Base-by-base conservation (phyloP, 1,284 basidiomycete genomes). In the Austropuccinia psidii region DNA sequence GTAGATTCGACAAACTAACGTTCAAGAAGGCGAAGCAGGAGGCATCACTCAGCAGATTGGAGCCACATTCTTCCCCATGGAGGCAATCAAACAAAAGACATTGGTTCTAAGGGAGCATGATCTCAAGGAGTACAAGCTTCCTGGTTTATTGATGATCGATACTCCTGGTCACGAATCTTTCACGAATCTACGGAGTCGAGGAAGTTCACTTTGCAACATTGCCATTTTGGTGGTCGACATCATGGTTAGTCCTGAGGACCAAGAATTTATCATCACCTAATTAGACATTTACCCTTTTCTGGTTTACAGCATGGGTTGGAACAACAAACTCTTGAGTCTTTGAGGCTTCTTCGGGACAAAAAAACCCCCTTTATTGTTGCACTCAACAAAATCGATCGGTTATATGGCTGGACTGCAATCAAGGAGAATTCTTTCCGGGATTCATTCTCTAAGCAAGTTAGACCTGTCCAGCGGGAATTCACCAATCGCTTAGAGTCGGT, bases 11-110 rank as follows among this genome's bases (percentile, higher is more conserved):
- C 95, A 98, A 89, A 98, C 95, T 8, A 98, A 98, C 78, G 96
- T 99, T 21, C 95, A 98, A 84, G 95, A 97, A 81, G 96, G 96
- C 75, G 96, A 99, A 86, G 96, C 96, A 1, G 96, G 96, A 80
- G 96, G 96, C 84, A 99, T 99, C 81, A 99, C 96, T 0, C 96
- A 98, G 83, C 96, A 99, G 81, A 99, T 99, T 78, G 96, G 96
- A 85, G 96, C 96, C n/a, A 99, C 96, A 0, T 99, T 96, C 85
- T 98, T 99, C 88, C 96, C 96, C 58, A 89, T 90, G 61, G 90
- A 94, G n/a, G 93, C 93, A 7, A 96, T 99, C 81, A 87, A 89
- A 82, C 86, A 87, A 72, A 98, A 98, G 85, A 98, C 95, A 1
- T 84, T 85, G 21, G 93, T 96, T 21, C 84, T 98, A 82, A 95